Evolutionary conservation across 148 eudicot genomes (phyloP).

Genomic region (Pharnaceum exiguum): DNA sequence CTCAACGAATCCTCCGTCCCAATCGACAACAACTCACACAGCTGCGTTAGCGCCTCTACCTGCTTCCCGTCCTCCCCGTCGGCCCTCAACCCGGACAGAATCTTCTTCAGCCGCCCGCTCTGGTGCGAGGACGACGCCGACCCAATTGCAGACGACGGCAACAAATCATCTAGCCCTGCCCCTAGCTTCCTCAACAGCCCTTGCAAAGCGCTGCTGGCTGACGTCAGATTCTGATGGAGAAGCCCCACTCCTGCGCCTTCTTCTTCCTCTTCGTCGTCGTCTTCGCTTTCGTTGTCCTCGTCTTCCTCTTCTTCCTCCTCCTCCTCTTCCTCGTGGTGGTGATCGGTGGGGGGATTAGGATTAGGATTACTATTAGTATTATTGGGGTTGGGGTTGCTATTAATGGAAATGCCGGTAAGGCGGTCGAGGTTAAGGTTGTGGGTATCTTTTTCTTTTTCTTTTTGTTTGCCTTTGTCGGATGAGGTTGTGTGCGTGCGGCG

Average conservation of each 20-base stretch:
- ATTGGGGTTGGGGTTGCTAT: too few relatives aligned
- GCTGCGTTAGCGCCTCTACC: slow-evolving; percentile 90
- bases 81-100: slow-evolving; percentile 77
- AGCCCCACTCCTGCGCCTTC: slow-evolving; percentile 69
- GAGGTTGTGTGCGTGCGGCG: slow-evolving; percentile 50
- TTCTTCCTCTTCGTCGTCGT: slow-evolving; percentile 57
- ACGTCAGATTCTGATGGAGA: slow-evolving; percentile 77
- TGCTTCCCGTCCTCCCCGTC: slow-evolving; percentile 97
- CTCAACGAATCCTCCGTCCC: slow-evolving; percentile 93
- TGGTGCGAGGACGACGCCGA: slow-evolving; percentile 79
- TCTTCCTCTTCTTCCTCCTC: slow-evolving; percentile 44
- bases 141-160: slow-evolving; percentile 74
- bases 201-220: slow-evolving; percentile 95
- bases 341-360: too few relatives aligned
- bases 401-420: too few relatives aligned
- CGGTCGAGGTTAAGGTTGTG: too few relatives aligned
- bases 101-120: slow-evolving; percentile 84
- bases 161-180: slow-evolving; percentile 88
- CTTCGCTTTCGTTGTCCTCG: slow-evolving; percentile 14
- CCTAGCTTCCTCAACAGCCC: slow-evolving; percentile 88
- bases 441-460: slow-evolving; percentile 92
- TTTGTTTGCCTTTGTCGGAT: slow-evolving; percentile 55
- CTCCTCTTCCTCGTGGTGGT: too few relatives aligned
- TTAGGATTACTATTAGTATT: too few relatives aligned
- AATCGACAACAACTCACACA: slow-evolving; percentile 86